A percentile compares a stretch with the other conserved stretches of the same genome.
phyloP scores from a whole-genome alignment of 1,139 yeast species.

The Kodamaea plutei region DNA sequence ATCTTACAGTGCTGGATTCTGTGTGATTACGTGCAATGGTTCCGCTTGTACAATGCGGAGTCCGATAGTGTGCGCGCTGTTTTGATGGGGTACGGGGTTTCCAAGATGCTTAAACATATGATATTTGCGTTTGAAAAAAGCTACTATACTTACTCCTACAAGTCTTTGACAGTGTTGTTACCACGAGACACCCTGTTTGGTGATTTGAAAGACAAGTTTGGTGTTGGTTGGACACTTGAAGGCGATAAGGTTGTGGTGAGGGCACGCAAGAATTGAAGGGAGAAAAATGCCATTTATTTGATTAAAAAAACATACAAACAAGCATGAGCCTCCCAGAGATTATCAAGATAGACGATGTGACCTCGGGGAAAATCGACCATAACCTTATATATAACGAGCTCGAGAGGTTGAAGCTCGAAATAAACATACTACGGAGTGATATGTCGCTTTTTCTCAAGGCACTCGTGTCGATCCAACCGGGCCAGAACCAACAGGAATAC shows the following conservation, averaged over 20 bases:
- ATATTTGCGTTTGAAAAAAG: conserved; percentile 29
- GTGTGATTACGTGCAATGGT: conserved; percentile 43
- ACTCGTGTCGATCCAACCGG: conserved; percentile 34
- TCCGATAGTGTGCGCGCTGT: conserved; percentile 24
- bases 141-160: conserved; percentile 29
- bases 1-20: conserved; percentile 34
- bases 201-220: conserved; percentile 17
- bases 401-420: conserved; percentile 41
- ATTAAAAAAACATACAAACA: too few relatives aligned
- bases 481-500: conserved; percentile 37
- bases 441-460: conserved; percentile 40
- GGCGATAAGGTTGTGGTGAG: conserved; percentile 22
- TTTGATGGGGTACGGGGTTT: conserved; percentile 42
- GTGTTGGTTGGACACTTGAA: conserved; percentile 26
- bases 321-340: conserved; percentile 28
- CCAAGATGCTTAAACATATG: conserved; percentile 26
- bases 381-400: conserved; percentile 34
- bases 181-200: conserved; percentile 26
- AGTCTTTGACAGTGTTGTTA: conserved; percentile 19
- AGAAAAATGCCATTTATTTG: not conserved
- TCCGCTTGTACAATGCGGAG: conserved; percentile 28
- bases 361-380: conserved; percentile 42
- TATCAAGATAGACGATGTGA: conserved; percentile 44
- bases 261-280: conserved; percentile 11
- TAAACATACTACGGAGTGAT: conserved; percentile 41